Evolutionary conservation across 2,329 filamentous ascomycete genomes (phyloP).

Genomic region (Neofusicoccum umdonicola): DNA sequence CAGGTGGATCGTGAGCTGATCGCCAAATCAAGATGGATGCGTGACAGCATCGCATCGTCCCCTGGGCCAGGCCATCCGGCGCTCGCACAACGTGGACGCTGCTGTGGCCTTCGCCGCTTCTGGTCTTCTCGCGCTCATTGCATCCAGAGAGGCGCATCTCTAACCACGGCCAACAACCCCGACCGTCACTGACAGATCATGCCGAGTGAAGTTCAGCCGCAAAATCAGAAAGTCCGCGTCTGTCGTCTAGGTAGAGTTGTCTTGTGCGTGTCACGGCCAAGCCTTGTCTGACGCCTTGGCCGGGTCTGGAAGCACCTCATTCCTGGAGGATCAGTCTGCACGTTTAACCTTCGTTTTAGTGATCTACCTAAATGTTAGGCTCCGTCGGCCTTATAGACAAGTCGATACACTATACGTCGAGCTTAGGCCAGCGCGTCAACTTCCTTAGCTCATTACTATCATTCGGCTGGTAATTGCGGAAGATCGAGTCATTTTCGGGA

Average conservation of each 20-base stretch:
- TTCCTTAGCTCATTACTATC: no score
- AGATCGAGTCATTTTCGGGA: no score
- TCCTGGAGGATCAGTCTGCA: not conserved
- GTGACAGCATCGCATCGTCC: no score
- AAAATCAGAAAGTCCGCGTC: not conserved
- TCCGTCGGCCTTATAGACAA: not conserved
- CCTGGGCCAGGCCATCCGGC: no score
- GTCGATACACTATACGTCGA: not conserved
- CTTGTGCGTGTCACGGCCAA: not conserved
- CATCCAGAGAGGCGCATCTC: not conserved
- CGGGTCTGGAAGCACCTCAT: not conserved
- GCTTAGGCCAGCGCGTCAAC: no score
- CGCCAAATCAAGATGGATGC: no score
- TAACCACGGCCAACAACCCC: not conserved
- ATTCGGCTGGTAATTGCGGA: no score
- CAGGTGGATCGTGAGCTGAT: no score
- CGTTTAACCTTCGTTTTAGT: not conserved
- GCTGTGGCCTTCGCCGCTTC: no score
- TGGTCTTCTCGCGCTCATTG: no score
- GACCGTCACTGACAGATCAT: not conserved
- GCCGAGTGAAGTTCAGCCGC: not conserved
- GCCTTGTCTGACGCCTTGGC: not conserved
- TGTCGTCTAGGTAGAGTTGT: constrained; percentile 6
- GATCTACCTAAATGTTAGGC: not conserved
- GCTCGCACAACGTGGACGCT: no score